Conservation (phyloP, 768 basidiomycete species). For the Solioccasus polychromus region DNA sequence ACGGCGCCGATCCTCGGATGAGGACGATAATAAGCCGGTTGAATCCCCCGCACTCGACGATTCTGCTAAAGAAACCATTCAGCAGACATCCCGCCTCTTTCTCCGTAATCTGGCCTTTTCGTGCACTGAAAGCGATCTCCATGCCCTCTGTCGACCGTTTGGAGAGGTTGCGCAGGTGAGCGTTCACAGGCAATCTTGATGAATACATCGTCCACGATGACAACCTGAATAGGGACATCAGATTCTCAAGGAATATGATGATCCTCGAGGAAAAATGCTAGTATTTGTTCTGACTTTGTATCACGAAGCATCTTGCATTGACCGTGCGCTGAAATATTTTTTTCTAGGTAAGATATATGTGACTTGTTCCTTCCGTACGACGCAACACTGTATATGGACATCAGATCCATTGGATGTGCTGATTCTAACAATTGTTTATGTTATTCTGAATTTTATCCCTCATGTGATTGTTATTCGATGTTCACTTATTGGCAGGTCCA, state of each 20-base stretch:
- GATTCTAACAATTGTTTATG: constrained; percentile 42
- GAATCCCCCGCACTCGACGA: constrained; percentile 27
- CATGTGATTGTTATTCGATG: neutral
- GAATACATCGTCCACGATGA: constrained; percentile 33
- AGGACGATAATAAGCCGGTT: constrained; percentile 31
- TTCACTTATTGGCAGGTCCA: constrained; percentile 44
- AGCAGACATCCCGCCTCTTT: constrained; percentile 79
- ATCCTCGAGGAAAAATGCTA: constrained; percentile 53
- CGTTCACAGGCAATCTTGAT: neutral
- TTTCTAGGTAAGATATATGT: constrained; percentile 13
- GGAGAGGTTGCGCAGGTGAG: constrained; percentile 79
- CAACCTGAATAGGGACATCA: constrained; percentile 47
- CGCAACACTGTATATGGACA: constrained; percentile 44
- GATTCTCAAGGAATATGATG: constrained; percentile 39
- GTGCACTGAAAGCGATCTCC: constrained; percentile 70
- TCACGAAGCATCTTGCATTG: neutral
- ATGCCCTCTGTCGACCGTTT: constrained; percentile 58
- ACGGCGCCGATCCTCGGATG: constrained; percentile 58
- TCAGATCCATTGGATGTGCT: constrained; percentile 48
- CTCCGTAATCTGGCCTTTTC: constrained; percentile 93
- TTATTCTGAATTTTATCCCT: constrained; percentile 33
- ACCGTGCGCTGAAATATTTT: constrained; percentile 1
- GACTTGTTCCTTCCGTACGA: neutral
- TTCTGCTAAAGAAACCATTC: constrained; percentile 47
- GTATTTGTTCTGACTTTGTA: constrained; percentile 36